Percentiles rank a stretch among this genome's conserved stretches.
Conservation (phyloP, 768 basidiomycete species). For the Cubamyces sp. region DNA sequence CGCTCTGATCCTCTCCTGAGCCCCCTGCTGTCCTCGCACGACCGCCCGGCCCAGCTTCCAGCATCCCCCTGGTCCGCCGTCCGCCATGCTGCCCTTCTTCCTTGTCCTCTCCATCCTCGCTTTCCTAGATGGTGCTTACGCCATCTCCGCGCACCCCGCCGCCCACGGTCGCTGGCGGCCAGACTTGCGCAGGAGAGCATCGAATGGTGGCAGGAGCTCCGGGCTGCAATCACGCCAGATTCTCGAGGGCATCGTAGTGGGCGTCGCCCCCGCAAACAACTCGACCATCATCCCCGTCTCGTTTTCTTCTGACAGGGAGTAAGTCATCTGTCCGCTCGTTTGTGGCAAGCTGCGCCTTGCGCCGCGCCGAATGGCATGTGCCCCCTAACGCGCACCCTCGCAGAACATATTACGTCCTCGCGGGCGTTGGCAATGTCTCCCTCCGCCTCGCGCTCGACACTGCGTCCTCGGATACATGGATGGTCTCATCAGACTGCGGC, state of each 20-base stretch:
- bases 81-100: constrained; percentile 21
- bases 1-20: not conserved
- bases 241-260: constrained; percentile 14
- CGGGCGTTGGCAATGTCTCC: constrained; percentile 61
- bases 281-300: constrained; percentile 20
- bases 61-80: not conserved
- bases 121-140: constrained; percentile 13
- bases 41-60: not conserved
- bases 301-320: constrained; percentile 22
- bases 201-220: not conserved
- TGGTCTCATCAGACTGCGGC: constrained; percentile 65
- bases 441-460: constrained; percentile 78
- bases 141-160: not conserved
- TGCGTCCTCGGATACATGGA: constrained; percentile 74
- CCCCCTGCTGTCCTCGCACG: not conserved
- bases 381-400: constrained; percentile 6
- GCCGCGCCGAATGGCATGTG: not conserved
- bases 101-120: constrained; percentile 21
- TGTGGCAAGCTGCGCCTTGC: not conserved
- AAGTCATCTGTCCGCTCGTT: not conserved
- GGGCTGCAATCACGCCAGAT: constrained; percentile 7
- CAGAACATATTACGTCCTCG: constrained; percentile 71
- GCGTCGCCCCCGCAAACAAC: constrained; percentile 8
- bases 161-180: constrained; percentile 19
- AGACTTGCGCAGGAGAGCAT: constrained; percentile 15